phyloP scores from a whole-genome alignment of 805 yeast species.

The Hanseniaspora guilliermondii region DNA sequence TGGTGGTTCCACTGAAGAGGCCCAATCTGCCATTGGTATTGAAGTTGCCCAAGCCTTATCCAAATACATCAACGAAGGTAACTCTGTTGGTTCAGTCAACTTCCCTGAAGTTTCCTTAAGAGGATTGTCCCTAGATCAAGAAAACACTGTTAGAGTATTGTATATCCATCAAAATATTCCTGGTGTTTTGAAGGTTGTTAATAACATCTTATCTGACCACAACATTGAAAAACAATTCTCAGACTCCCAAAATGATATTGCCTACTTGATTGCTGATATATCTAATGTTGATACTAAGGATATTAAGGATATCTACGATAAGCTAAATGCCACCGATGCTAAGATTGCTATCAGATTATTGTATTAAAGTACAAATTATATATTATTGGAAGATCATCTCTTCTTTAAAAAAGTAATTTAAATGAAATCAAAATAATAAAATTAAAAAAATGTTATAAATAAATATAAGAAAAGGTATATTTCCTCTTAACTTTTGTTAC shows the following conservation, averaged over 20 bases:
- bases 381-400: too few relatives aligned
- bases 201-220: slow-evolving; percentile 85
- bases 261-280: slow-evolving; percentile 96
- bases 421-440: too few relatives aligned
- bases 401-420: too few relatives aligned
- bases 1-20: slow-evolving; percentile 99
- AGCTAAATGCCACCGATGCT: slow-evolving; percentile 78
- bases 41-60: slow-evolving; percentile 82
- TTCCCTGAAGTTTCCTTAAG: slow-evolving; percentile 96
- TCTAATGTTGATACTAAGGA: slow-evolving; percentile 71
- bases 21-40: slow-evolving; percentile 92
- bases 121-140: slow-evolving; percentile 75
- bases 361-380: slow-evolving; percentile 37
- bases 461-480: too few relatives aligned
- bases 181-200: slow-evolving; percentile 94
- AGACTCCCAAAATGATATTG: slow-evolving; percentile 92
- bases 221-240: slow-evolving; percentile 96
- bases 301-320: slow-evolving; percentile 71
- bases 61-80: slow-evolving; percentile 91
- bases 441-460: too few relatives aligned
- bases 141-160: slow-evolving; percentile 79
- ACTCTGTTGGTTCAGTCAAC: slow-evolving; percentile 88
- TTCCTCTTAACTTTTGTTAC: too few relatives aligned
- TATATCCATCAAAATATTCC: slow-evolving; percentile 97
- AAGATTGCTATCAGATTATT: slow-evolving; percentile 82